These are phyloP conservation scores for Aspergillus sp. DNA, from an alignment of 2,329 filamentous ascomycete species.

Conservation along the genomic window DNA sequence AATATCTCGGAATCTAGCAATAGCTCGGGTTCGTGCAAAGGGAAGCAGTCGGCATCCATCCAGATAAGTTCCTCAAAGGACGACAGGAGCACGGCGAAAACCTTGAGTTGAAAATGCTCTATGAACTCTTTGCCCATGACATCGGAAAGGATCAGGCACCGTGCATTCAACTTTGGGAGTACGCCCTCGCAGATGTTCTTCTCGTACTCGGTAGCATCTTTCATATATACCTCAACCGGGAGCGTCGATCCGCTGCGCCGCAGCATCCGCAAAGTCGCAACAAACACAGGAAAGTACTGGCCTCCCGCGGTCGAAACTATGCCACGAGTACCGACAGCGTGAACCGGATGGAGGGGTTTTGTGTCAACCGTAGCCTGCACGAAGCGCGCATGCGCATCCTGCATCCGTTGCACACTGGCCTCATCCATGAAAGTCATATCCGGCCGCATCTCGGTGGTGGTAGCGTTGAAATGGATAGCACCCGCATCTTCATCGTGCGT, in stretches of 20 bases:
- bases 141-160: slow-evolving; percentile 49
- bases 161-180: slow-evolving; percentile 47
- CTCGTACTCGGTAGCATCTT: slow-evolving; percentile 46
- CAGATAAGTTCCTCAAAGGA: slow-evolving; percentile 64
- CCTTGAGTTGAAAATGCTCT: slow-evolving; percentile 59
- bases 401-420: slow-evolving; percentile 40
- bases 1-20: slow-evolving; percentile 60
- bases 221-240: slow-evolving; percentile 53
- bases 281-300: slow-evolving; percentile 54
- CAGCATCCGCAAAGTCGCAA: slow-evolving; percentile 58
- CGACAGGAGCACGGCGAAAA: slow-evolving; percentile 61
- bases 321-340: slow-evolving; percentile 48
- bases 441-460: slow-evolving; percentile 35
- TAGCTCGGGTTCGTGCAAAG: slow-evolving; percentile 49
- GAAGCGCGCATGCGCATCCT: slow-evolving; percentile 47
- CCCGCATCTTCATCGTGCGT: slow-evolving; percentile 29
- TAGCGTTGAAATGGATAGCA: slow-evolving; percentile 36
- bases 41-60: slow-evolving; percentile 63
- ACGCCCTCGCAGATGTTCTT: slow-evolving; percentile 45
- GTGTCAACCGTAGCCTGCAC: slow-evolving; percentile 38
- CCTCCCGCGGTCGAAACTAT: slow-evolving; percentile 57
- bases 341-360: slow-evolving; percentile 37
- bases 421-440: slow-evolving; percentile 42
- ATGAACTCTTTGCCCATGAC: slow-evolving; percentile 46
- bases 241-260: slow-evolving; percentile 56